Base-by-base conservation (phyloP, 306 rosid genomes). In the Cercis canadensis region DNA sequence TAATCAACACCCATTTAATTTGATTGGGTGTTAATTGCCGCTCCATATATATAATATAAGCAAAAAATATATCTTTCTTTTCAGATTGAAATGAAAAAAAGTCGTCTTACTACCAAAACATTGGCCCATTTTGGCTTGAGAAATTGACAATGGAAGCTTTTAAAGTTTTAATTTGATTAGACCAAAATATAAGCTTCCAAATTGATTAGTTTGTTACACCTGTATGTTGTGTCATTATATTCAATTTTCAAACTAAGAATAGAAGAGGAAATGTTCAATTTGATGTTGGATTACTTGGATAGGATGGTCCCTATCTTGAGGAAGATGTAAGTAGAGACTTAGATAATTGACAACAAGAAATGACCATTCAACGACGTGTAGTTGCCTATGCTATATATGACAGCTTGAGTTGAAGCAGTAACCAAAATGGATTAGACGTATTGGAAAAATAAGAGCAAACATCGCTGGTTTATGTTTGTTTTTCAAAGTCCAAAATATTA, bases 301-400 rank as follows among this genome's bases (percentile, higher is more conserved):
- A 14, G n/a, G 24, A 70, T 63, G 83, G 84, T 80, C 86, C 87
- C 84, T 60, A 49, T 78, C 56, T 43, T 31, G 34, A 43, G n/a
- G 32, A 31, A 31, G 67, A 15, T 79, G 71, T 29, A 24, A 50
- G 1, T 24, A 24, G 18, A 52, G 34, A 53, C 46, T 24, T 57
- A 0, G 18, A 9, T 16, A 18, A 1, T 16, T 52, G 57, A 8
- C 31, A 52, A 3, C 10, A 37, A 37, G 43, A 37, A 37, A 37
- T 52, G 57, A 52, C 31, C 11, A 19, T 52, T 19, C 31, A 19
- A 4, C 31, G 6, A 10, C 1, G 0, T 44, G 50, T 44, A 1
- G 50, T 44, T 10, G 50, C 2, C 13, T 9, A 24, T 44, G 16
- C 31, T 3, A 7, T 58, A 53, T 36, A 24, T 11, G 64, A 65